Evolutionary conservation across 2,329 filamentous ascomycete species (phyloP), one percentile per base, ranked within the genome.

Genomic region (Aspergillus ochraceus): DNA sequence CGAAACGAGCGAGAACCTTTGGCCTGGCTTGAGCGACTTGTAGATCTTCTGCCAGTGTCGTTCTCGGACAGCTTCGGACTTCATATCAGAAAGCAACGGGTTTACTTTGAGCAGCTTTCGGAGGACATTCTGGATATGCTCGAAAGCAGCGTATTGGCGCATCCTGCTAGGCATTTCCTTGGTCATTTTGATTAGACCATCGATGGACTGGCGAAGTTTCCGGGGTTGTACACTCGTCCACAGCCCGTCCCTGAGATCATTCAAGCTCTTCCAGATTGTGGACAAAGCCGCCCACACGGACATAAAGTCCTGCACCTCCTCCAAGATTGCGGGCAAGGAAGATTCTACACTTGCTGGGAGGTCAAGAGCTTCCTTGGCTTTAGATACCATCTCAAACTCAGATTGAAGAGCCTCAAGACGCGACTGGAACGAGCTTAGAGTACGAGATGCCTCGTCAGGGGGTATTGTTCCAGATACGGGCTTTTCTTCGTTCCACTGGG

Each of bases 91-190:
- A 3, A 99, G 83, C 36, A 97, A 83, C 11, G 89, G 83, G 71
- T 98, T 99, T 68, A 96, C 92, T 75, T 97, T 98, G 64, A 97
- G 84, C 52, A 96, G 85, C 63, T 93, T 89, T 49, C 92, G 90
- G 46, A 99, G 85, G 30, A 96, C 90, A 64, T 87, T 92, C 74
- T 99, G 96, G 45, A 99, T 92, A 71, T 99, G 94, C 76, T 99
- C 96, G 73, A 99, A 99, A n/a, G 96, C 96, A 68, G 96, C 94
- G 76, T 99, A 99, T 72, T 99, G 96, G 61, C 96, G 89, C 94
- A 99, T 98, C 60, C 95, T 89, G 77, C 92, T 97, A 0, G 96
- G 95, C 95, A 99, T 98, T 64, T 98, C 94, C 79, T 97, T 98
- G 39, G 93, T 98, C 85, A 96, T 96, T 81, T 97, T 97, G 75